Base-by-base conservation (phyloP, 352 stramenopile species). In the Globisporangium acanthophoron region DNA sequence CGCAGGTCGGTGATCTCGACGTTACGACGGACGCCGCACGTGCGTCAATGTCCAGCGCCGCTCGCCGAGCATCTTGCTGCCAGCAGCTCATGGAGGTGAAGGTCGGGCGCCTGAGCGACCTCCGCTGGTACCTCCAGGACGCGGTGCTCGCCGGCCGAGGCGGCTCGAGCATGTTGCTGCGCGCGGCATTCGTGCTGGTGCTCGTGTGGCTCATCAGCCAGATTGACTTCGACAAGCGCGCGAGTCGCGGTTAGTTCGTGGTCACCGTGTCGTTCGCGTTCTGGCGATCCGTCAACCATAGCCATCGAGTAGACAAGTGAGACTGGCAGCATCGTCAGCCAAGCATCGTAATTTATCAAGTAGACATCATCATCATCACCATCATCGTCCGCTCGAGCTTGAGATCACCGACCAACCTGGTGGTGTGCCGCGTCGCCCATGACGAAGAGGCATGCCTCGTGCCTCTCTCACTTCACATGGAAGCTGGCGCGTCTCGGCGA, bases 181-280 rank as follows among this genome's bases (percentile, higher is more conserved):
- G 70, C 46, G 69, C 67, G 4, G 56, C 48, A 20, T 68, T 81
- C 31, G 60, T 74, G 4, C 59, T 73, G 12, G 55, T 62, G 27
- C 61, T 80, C 44, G 70, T 79, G 37, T 81, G 62, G 58, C 52
- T 74, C 51, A 46, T 80, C 44, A 70, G 66, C 59, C 68, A 72
- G 24, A 56, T 64, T 21, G 52, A 64, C 52, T 64, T 64, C 21
- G 58, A 64, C 13, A 40, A 45, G 24, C 58, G 41, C 20, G 18
- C 43, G 16, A 41, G 12, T 15, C 7, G 35, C 35, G 43, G 20
- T 15, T 5, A 5, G 33, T 37, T 43, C 3, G 37, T 40, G 9
- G 12, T 9, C 33, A 37, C 9, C 33, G 33, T 37, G 0, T 37
- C 5, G 33, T 37, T 37, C 33, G 33, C 33, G 33, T 11, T 27